These are phyloP conservation scores for Aristolochia fimbriata DNA, from an alignment of 164 flowering plant species.

Conservation along the genomic window DNA sequence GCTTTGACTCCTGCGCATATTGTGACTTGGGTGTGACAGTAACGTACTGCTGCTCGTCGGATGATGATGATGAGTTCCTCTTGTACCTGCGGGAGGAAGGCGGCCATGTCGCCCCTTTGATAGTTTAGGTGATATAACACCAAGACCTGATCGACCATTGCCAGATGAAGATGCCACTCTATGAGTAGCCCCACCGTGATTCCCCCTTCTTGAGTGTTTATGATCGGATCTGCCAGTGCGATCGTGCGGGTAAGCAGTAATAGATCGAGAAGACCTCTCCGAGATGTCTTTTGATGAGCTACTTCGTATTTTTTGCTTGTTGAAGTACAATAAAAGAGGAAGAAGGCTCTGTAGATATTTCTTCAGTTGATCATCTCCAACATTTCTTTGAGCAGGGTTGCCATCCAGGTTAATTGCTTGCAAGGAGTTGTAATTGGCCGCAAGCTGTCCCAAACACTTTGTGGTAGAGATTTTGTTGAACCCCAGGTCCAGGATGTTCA, in stretches of 20 bases:
- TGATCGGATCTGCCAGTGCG: constrained; percentile 48
- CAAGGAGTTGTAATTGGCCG: constrained; percentile 70
- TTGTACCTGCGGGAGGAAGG: constrained; percentile 41
- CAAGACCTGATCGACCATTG: constrained; percentile 30
- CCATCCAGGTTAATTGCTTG: constrained; percentile 74
- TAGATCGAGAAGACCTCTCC: constrained; percentile 53
- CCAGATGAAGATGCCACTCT: constrained; percentile 28
- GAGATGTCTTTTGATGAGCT: constrained; percentile 55
- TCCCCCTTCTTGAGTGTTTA: constrained; percentile 42
- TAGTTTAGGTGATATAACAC: constrained; percentile 29
- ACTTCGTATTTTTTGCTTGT: constrained; percentile 63
- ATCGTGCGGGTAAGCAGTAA: constrained; percentile 40
- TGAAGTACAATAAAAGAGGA: constrained; percentile 65
- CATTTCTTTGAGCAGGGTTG: constrained; percentile 69
- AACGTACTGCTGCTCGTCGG: constrained; percentile 21
- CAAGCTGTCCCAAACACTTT: constrained; percentile 78
- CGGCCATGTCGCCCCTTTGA: constrained; percentile 36
- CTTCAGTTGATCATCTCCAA: constrained; percentile 70
- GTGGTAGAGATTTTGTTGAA: constrained; percentile 93
- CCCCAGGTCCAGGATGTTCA: constrained; percentile 73
- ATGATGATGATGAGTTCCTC: constrained; percentile 23
- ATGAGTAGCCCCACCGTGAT: constrained; percentile 26
- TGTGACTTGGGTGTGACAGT: constrained; percentile 23
- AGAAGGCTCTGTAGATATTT: constrained; percentile 63
- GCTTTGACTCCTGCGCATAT: constrained; percentile 61